phyloP scores from a whole-genome alignment of 805 yeast species.

The Debaryomyces prosopidis region DNA sequence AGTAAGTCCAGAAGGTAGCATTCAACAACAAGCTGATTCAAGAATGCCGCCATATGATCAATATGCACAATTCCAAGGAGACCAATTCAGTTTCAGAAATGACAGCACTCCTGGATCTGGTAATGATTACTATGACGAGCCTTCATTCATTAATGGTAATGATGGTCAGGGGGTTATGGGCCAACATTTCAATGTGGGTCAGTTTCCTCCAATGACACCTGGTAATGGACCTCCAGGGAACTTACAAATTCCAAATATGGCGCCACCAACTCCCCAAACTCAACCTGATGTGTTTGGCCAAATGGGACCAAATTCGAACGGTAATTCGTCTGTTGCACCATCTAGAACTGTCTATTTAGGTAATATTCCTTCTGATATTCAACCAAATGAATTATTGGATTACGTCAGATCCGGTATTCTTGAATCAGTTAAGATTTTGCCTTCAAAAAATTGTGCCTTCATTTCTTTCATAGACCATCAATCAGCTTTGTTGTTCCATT shows the following conservation, averaged over 20 bases:
- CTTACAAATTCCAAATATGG: slow-evolving; percentile 1
- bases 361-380: slow-evolving; percentile 77
- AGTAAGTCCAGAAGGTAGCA: slow-evolving; percentile 7
- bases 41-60: slow-evolving; percentile 17
- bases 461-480: slow-evolving; percentile 87
- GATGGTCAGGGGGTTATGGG: slow-evolving; percentile 9
- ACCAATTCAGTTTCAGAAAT: slow-evolving; percentile 12
- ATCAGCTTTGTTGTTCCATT: slow-evolving; percentile 86
- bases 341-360: slow-evolving; percentile 90
- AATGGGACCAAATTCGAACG: slow-evolving; percentile 4
- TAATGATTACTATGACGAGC: slow-evolving; percentile 26
- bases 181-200: slow-evolving; percentile 2
- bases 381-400: slow-evolving; percentile 79
- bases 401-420: slow-evolving; percentile 90
- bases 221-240: slow-evolving; percentile 1
- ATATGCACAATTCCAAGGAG: slow-evolving; percentile 20
- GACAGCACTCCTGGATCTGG: slow-evolving; percentile 12
- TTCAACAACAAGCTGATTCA: slow-evolving; percentile 14
- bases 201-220: slow-evolving; percentile 3
- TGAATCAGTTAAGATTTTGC: slow-evolving; percentile 76
- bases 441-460: slow-evolving; percentile 86
- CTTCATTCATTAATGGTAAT: slow-evolving; percentile 15
- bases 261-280: slow-evolving; percentile 6
- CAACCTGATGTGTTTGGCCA: slow-evolving; percentile 8
- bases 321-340: slow-evolving; percentile 43